Base-by-base conservation (phyloP, 176 grass and related monocot species). In the Secale cereale region DNA sequence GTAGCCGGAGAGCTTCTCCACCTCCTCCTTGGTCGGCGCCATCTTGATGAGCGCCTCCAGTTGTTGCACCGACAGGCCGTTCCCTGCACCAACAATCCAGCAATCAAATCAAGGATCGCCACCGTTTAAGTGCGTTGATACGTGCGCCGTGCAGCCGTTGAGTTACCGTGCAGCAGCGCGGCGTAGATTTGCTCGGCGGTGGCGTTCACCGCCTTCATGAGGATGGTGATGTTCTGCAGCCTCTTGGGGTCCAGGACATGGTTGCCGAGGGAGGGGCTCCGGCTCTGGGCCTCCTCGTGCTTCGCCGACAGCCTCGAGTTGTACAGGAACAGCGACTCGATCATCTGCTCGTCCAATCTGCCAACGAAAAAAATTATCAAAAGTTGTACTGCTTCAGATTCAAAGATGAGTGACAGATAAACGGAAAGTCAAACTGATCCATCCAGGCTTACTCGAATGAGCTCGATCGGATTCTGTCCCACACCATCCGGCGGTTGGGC, bases 311-410 rank as follows among this genome's bases (percentile, higher is more conserved):
- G 82, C 77, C 89, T 77, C 37, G 93, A 48, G 68, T 99, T 89
- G 89, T 99, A 99, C 19, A 94, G 79, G 85, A 99, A 99, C 73
- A 99, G 87, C 45, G 93, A 96, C 82, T 95, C 97, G 40, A 99
- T 99, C 97, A 86, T 94, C 80, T 94, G 45, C 70, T 99, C 97
- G 66, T 99, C 97, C 76, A 99, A 79, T 19, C 97, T 99, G 85
- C 22, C 45, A 31, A 35, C 28, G 1, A 43, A 32, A 57, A n/a
- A n/a, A 28, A 9, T 28, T 26, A 28, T 59, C 35, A 65, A 7
- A 33, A 29, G 8, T 60, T 14, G 65, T 74, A 20, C 43, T 45
- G 43, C 43, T 46, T 78, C 3, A 27, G 78, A 59, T 70, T 61
- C 79, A 32, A 29, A 46, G 35, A 33, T 15, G 20, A 37, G 20